These are phyloP conservation scores for Rhododendron molle DNA, from an alignment of 148 eudicot species.

Conservation along the genomic window DNA sequence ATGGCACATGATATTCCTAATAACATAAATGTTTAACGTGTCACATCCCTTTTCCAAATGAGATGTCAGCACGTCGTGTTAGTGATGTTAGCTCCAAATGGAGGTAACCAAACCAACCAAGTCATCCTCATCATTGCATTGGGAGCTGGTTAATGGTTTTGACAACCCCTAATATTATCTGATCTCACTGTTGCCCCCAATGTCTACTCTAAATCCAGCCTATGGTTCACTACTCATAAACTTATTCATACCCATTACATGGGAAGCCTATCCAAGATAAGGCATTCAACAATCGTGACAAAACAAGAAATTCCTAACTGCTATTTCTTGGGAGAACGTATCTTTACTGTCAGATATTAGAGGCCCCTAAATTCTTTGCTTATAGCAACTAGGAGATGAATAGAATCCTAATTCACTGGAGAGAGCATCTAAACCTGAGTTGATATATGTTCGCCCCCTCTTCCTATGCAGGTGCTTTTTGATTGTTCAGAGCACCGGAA, in stretches of 20 bases:
- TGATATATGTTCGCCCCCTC: background rate
- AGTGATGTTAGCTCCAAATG: background rate
- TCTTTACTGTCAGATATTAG: background rate
- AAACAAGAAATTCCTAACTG: background rate
- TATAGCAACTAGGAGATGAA: background rate
- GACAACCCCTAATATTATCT: background rate
- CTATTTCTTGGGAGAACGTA: background rate
- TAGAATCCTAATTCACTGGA: background rate
- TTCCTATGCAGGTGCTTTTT: background rate
- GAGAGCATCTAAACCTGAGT: background rate
- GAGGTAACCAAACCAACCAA: background rate
- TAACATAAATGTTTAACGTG: background rate
- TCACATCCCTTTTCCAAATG: background rate
- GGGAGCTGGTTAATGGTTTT: background rate
- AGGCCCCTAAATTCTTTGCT: background rate
- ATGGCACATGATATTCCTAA: background rate
- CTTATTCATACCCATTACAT: background rate
- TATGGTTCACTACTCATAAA: background rate
- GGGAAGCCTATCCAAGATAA: background rate
- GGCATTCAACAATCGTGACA: background rate
- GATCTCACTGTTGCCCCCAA: background rate
- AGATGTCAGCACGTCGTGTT: background rate
- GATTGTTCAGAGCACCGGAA: background rate
- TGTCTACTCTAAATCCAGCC: constrained; percentile 12
- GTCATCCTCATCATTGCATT: background rate